Percentiles rank a stretch among this genome's conserved stretches.
Conservation (phyloP, 345 rosid genomes). For the Raphanus sativus region DNA sequence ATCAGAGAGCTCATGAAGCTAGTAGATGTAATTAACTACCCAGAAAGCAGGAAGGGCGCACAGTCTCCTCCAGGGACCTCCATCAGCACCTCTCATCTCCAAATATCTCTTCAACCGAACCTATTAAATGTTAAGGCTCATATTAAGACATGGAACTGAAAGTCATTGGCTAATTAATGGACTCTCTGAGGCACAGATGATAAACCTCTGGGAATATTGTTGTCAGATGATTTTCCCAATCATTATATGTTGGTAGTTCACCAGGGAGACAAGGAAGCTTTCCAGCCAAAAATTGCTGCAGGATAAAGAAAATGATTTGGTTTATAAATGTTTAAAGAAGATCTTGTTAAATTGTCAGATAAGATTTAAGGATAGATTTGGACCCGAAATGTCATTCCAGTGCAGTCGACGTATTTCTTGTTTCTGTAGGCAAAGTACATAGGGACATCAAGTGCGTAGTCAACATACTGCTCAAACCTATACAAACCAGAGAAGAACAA, state of each 20-base stretch:
- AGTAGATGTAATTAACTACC: conserved; percentile 53
- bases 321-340: neutral
- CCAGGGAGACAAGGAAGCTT: conserved; percentile 94
- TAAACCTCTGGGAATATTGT: conserved; percentile 97
- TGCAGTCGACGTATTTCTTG: conserved; percentile 83
- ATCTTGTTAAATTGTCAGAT: neutral
- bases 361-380: conserved; percentile 45
- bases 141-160: conserved; percentile 20
- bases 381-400: conserved; percentile 97
- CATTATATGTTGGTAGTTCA: conserved; percentile 85
- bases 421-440: conserved; percentile 95
- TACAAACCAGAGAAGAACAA: conserved; percentile 29
- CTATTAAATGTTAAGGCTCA: conserved; percentile 39
- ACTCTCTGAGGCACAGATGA: neutral
- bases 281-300: conserved; percentile 94
- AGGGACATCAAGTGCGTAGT: conserved; percentile 97
- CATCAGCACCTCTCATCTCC: conserved; percentile 99
- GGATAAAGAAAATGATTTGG: conserved; percentile 1
- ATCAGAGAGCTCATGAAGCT: conserved; percentile 3
- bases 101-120: conserved; percentile 94
- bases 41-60: conserved; percentile 97
- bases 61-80: conserved; percentile 97
- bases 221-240: conserved; percentile 97
- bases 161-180: neutral
- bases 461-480: conserved; percentile 99